phyloP scores from a whole-genome alignment of 257 asterid species.

The Ballota nigra region DNA sequence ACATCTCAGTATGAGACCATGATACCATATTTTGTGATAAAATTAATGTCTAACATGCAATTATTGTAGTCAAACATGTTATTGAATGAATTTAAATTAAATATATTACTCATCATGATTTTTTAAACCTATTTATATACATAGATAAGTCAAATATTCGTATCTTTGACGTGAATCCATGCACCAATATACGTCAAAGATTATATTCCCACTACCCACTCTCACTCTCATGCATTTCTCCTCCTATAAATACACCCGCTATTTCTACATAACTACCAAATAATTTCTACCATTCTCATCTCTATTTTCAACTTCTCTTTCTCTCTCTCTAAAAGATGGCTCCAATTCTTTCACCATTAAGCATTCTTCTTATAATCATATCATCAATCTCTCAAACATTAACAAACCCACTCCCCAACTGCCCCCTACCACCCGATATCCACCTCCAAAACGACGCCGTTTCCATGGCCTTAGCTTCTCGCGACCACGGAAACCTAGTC shows the following conservation, averaged over 20 bases:
- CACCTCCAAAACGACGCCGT: neutral
- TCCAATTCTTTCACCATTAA: neutral
- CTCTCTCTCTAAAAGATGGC: neutral
- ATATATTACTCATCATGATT: no score
- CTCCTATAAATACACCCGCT: neutral
- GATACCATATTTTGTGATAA: no score
- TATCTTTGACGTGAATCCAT: neutral
- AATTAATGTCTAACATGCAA: no score
- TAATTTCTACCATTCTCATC: neutral
- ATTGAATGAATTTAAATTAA: no score
- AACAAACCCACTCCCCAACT: neutral
- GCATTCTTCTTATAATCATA: neutral
- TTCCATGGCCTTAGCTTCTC: conserved; percentile 33
- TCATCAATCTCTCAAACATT: neutral
- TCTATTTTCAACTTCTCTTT: no score
- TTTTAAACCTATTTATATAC: no score
- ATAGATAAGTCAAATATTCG: neutral
- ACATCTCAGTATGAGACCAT: no score
- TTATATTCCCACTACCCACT: neutral
- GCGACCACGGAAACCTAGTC: conserved; percentile 47
- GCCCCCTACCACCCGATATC: neutral
- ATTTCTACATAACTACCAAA: neutral
- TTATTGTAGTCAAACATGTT: no score
- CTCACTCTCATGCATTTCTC: neutral
- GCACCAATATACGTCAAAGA: neutral